Conservation (phyloP, 768 basidiomycete species). For the Tricholoma sp. region DNA sequence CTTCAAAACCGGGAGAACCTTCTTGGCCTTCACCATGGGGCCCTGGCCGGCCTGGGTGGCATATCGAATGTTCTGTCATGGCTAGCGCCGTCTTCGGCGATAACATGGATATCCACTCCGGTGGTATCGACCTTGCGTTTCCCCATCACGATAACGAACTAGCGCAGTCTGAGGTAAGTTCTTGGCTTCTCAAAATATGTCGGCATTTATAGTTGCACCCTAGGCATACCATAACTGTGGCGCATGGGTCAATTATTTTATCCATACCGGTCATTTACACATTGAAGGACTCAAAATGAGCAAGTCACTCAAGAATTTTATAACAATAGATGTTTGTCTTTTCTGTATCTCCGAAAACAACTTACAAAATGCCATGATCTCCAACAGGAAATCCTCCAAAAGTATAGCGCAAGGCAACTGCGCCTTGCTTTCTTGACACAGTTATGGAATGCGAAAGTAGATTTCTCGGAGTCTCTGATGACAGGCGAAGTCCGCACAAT, state of each 20-base stretch:
- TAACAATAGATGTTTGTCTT: constrained; percentile 80
- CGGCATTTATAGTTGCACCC: not conserved
- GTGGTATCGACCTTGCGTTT: constrained; percentile 96
- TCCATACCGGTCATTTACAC: constrained; percentile 97
- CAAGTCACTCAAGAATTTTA: constrained; percentile 98
- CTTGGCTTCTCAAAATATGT: not conserved
- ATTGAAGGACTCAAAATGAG: constrained; percentile 99
- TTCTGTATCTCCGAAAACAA: constrained; percentile 3
- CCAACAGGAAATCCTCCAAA: constrained; percentile 75
- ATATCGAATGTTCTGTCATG: constrained; percentile 99
- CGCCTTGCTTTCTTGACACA: constrained; percentile 89
- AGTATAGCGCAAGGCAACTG: constrained; percentile 81
- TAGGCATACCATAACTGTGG: constrained; percentile 91
- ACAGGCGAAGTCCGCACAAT: constrained; percentile 82
- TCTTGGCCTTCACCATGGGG: constrained; percentile 98
- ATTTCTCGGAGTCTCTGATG: constrained; percentile 90
- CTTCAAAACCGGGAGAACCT: constrained; percentile 93
- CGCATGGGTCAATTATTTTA: constrained; percentile 98
- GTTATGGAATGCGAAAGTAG: constrained; percentile 88
- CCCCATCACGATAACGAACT: constrained; percentile 99
- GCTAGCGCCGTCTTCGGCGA: constrained; percentile 85
- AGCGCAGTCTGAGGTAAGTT: constrained; percentile 86
- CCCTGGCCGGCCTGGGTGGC: constrained; percentile 94
- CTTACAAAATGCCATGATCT: constrained; percentile 5
- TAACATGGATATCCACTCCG: constrained; percentile 96